Evolutionary conservation across 345 rosid species (phyloP), one percentile per base, ranked within the genome.

Genomic region (Salix exigua): DNA sequence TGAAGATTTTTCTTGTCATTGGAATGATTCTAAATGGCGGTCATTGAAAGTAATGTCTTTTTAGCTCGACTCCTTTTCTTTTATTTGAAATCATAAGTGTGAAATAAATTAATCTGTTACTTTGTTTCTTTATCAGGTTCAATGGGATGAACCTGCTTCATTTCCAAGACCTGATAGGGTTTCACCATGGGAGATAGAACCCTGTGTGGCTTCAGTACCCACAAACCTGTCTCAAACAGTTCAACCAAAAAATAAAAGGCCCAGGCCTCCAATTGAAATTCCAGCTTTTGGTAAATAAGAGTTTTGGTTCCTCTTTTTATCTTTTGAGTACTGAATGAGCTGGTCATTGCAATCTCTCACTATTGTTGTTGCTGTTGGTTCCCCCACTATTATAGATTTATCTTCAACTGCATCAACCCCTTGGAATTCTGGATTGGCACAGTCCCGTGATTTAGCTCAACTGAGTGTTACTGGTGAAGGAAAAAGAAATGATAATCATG

Each of bases 111-210:
- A 35, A 21, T 35, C n/a, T 38, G 44, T 68, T 25, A 12, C 5
- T 31, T 3, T 31, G 21, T 8, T 30, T 70, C 64, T 13, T 8
- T 31, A 21, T 14, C 79, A 96, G 99, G 93, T 91, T 79, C 98
- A 92, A 46, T 96, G 99, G 99, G 99, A 96, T 82, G 99, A 93
- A 79, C 89, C 90, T 69, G 94, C 99, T 63, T 85, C 94, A 12
- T 84, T 93, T 64, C 78, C 76, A 75, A 91, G 98, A 83, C 99
- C 96, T 8, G 89, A 90, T 46, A 87, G 85, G 87, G 96, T 96
- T 86, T 96, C 99, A 3, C 93, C 97, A 23, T 96, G 99, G 99
- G 99, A 96, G 79, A 86, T 93, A 28, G 97, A 96, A 75, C 91
- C 94, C 4, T 91, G 86, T 77, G 80, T 77, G 55, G 80, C 91